Base-by-base conservation (phyloP, 768 basidiomycete genomes). In the Trametes gibbosa region DNA sequence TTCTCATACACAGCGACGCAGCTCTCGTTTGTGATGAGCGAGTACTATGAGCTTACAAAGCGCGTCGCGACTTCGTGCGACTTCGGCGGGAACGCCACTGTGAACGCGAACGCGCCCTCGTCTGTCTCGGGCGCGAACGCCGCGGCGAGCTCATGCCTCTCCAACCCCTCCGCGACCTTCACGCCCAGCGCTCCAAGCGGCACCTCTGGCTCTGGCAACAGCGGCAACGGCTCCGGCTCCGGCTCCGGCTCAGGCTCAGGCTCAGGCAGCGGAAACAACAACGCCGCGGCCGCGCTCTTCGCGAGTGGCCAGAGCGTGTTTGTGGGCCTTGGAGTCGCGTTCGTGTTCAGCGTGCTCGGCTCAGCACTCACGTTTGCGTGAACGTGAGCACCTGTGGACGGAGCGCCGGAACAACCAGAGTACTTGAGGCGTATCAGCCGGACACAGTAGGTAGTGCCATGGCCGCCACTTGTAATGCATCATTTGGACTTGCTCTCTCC, bases 1-100 rank as follows among this genome's bases (percentile, higher is more conserved):
- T n/a, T n/a, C n/a, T n/a, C n/a, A n/a, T n/a, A n/a, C 51, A 41
- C 60, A 91, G 91, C 82, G 41, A 79, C 89, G 72, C 88, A 92
- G 77, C 73, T 93, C 35, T 91, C 89, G 21, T 96, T 83, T 70
- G 85, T 87, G 48, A 89, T 95, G 84, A 89, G 83, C 70, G 76
- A 85, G 58, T 93, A 82, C 71, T 95, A 87, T 68, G 84, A 89
- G 66, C 70, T 77, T 29, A 82, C 81, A 55, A 81, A 81, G 70
- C 80, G 81, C 61, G 74, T 85, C 53, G 68, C 75, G 7, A 75
- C 81, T 51, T 78, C 90, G 8, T 96, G 94, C 74, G 83, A 81
- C 75, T 96, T 97, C 69, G 72, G 73, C 52, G 92, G 94, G 8
- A 97, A 97, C 68, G 94, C 86, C 5, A 92, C 90, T 16, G 77